Conservation (phyloP, 208 protist genomes). For the Crithidia acanthocephali region DNA sequence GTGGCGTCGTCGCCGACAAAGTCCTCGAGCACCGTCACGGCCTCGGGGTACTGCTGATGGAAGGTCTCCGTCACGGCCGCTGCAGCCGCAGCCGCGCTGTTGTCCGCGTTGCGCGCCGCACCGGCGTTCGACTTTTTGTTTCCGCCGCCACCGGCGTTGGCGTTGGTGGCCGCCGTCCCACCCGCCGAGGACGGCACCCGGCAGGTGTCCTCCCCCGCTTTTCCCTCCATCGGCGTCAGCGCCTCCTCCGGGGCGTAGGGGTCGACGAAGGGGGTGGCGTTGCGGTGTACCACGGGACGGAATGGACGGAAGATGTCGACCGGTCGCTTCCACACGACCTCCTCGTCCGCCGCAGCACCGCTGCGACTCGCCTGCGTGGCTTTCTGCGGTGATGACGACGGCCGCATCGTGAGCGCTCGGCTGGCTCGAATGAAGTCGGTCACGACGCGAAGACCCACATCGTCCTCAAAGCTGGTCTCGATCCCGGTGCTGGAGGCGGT, state of each 20-base stretch:
- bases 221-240: constrained; percentile 41
- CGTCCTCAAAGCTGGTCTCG: constrained; percentile 25
- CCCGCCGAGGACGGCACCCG: constrained; percentile 14
- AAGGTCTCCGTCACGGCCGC: constrained; percentile 36
- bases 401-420: neutral
- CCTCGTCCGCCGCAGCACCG: neutral
- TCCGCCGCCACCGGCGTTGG: neutral
- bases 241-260: constrained; percentile 62
- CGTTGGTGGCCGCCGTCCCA: neutral
- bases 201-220: constrained; percentile 41
- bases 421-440: constrained; percentile 21
- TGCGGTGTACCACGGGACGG: constrained; percentile 90
- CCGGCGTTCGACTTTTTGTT: constrained; percentile 7
- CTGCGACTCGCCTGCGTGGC: neutral
- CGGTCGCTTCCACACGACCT: constrained; percentile 72
- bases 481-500: neutral
- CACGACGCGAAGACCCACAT: constrained; percentile 3
- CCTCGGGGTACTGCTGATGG: constrained; percentile 77
- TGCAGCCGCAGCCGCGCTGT: neutral
- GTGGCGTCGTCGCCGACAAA: constrained; percentile 46
- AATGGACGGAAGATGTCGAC: constrained; percentile 81
- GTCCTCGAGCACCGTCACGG: constrained; percentile 62
- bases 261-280: constrained; percentile 75
- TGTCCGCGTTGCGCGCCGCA: constrained; percentile 6
- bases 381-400: neutral